phyloP scores from a whole-genome alignment of 2,329 filamentous ascomycete genomes.

The Talaromyces funiculosus region DNA sequence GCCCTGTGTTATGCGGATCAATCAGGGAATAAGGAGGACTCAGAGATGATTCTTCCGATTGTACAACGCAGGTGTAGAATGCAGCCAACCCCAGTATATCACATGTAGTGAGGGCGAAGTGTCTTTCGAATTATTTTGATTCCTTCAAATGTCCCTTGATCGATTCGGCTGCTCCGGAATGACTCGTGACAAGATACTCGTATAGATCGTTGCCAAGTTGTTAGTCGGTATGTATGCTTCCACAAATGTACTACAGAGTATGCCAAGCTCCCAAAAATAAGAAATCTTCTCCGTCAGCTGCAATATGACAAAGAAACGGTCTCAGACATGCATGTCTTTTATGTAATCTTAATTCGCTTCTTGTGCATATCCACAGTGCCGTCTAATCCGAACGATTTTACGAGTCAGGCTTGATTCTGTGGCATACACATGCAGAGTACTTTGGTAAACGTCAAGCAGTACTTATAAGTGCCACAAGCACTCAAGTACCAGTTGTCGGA shows the following conservation, averaged over 20 bases:
- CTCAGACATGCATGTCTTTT: neutral
- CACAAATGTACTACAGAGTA: no score
- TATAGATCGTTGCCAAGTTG: neutral
- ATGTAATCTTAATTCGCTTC: neutral
- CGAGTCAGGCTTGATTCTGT: neutral
- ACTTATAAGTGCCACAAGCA: no score
- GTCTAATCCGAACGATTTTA: neutral
- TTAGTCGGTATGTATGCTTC: neutral
- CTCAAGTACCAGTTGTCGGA: no score
- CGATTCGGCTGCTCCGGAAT: no score
- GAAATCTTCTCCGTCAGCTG: neutral
- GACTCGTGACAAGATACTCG: neutral
- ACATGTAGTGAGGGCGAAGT: neutral
- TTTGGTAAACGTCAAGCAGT: neutral
- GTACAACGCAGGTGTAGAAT: no score
- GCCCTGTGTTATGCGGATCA: no score
- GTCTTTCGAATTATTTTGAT: no score
- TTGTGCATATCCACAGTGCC: neutral
- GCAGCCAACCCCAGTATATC: no score
- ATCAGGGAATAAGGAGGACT: no score
- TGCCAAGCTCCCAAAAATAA: neutral
- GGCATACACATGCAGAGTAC: neutral
- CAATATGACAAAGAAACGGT: neutral
- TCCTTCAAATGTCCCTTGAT: no score
- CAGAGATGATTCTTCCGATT: no score